These are phyloP conservation scores for Elaeis guineensis DNA, from an alignment of 176 grass and related monocot genomes.

Conservation along the genomic window DNA sequence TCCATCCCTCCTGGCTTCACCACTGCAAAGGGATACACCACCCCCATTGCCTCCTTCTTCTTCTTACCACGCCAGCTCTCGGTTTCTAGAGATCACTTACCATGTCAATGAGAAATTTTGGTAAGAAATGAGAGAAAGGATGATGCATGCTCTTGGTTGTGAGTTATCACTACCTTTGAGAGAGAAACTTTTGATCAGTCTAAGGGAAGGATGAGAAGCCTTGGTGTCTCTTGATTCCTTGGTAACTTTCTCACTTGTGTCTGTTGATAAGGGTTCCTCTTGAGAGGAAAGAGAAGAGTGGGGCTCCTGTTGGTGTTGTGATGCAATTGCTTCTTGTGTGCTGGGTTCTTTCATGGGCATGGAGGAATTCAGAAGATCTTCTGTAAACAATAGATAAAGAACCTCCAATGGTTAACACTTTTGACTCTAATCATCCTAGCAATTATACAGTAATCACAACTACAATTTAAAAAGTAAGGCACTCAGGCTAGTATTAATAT, in stretches of 20 bases:
- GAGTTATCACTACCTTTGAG: background rate
- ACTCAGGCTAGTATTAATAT: no score
- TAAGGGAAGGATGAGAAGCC: background rate
- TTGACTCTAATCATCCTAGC: no score
- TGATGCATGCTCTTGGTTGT: background rate
- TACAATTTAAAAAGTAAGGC: no score
- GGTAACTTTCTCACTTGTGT: background rate
- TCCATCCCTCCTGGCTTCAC: slow-evolving; percentile 68
- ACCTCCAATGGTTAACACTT: no score
- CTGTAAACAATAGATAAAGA: background rate
- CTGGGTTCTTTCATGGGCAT: background rate
- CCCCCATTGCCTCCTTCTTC: slow-evolving; percentile 12
- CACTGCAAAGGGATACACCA: slow-evolving; percentile 60
- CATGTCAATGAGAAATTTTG: slow-evolving; percentile 4
- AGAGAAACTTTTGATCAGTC: background rate
- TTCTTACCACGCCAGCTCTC: background rate
- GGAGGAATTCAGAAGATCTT: background rate
- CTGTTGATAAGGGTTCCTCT: background rate
- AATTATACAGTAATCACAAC: no score
- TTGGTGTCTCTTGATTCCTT: background rate
- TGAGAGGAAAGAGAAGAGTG: slow-evolving; percentile 11
- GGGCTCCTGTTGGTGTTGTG: background rate
- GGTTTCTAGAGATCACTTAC: no score
- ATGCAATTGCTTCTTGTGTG: background rate
- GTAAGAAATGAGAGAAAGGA: background rate